phyloP scores from a whole-genome alignment of 192 early-diverging fungal genomes.

The Thamnidium elegans region DNA sequence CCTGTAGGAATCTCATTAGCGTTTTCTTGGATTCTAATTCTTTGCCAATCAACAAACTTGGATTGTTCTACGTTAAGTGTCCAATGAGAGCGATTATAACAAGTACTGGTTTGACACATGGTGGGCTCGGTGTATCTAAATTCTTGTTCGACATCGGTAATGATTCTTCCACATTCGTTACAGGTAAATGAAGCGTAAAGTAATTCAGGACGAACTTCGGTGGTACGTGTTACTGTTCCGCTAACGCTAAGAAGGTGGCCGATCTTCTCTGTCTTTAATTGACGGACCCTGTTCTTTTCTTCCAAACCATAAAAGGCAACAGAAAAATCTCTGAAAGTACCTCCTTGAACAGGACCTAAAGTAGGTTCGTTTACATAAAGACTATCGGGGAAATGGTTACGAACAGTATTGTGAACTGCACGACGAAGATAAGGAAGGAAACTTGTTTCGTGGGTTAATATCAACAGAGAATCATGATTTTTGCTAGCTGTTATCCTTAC shows the following conservation, averaged over 20 bases:
- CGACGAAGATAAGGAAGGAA: constrained; percentile 84
- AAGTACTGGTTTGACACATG: constrained; percentile 24
- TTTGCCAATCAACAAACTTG: constrained; percentile 97
- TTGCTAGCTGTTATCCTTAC: constrained; percentile 23
- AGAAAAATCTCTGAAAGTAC: constrained; percentile 66
- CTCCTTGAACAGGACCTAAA: constrained; percentile 39
- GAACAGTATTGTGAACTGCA: constrained; percentile 80
- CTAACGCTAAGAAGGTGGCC: constrained; percentile 79
- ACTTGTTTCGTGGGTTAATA: constrained; percentile 17
- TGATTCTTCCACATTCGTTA: constrained; percentile 72
- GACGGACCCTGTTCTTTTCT: constrained; percentile 65
- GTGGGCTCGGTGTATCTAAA: constrained; percentile 86
- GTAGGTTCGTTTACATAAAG: constrained; percentile 43
- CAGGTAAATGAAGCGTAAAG: constrained; percentile 89
- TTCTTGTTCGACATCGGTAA: constrained; percentile 90
- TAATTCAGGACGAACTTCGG: constrained; percentile 95
- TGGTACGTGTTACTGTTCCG: constrained; percentile 96
- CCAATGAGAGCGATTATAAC: constrained; percentile 60
- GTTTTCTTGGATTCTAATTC: constrained; percentile 94
- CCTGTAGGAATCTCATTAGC: constrained; percentile 94
- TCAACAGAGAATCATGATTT: neutral
- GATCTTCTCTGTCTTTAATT: constrained; percentile 78
- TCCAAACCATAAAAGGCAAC: constrained; percentile 70
- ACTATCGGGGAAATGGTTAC: constrained; percentile 65
- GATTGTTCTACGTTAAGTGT: constrained; percentile 77